Percentiles rank a stretch among this genome's conserved stretches.
Evolutionary conservation across 2,329 filamentous ascomycete genomes (phyloP).

Genomic region (Knufia fluminis): DNA sequence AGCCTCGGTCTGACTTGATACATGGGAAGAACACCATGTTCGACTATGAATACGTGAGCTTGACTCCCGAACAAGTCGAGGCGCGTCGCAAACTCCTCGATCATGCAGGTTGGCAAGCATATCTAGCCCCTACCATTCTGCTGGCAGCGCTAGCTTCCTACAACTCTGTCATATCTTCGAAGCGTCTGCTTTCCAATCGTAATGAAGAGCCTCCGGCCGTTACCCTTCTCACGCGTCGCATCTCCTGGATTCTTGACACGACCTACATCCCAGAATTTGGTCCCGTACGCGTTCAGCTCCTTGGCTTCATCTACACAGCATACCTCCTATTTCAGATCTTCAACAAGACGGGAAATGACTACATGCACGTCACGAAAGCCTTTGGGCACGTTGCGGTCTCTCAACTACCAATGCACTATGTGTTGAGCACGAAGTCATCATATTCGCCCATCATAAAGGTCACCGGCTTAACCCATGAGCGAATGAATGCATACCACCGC

Average conservation of each 20-base stretch:
- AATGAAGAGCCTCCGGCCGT: not conserved
- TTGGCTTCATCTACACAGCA: conserved; percentile 14
- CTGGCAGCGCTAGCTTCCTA: conserved; percentile 33
- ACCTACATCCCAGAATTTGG: conserved; percentile 19
- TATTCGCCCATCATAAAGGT: conserved; percentile 41
- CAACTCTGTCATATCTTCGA: not conserved
- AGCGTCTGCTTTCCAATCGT: not conserved
- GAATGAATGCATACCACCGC: conserved; percentile 49
- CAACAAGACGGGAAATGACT: conserved; percentile 34
- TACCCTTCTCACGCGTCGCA: conserved; percentile 9
- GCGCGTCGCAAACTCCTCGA: conserved; percentile 46
- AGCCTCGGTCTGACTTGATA: too few relatives aligned
- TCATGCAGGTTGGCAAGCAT: conserved; percentile 46
- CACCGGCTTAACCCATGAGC: conserved; percentile 46
- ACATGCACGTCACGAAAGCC: conserved; percentile 54
- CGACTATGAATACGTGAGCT: conserved; percentile 44
- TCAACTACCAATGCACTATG: conserved; percentile 51
- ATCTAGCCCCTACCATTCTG: conserved; percentile 43
- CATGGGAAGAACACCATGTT: too few relatives aligned
- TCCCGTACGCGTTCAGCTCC: conserved; percentile 14
- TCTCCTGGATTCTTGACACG: conserved; percentile 14
- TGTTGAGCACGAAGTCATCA: conserved; percentile 37
- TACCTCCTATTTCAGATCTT: conserved; percentile 19
- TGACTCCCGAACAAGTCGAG: conserved; percentile 41
- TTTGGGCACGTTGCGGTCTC: conserved; percentile 51